Evolutionary conservation across 805 yeast species (phyloP).

Genomic region (Cyberlindnera mississippiensis): DNA sequence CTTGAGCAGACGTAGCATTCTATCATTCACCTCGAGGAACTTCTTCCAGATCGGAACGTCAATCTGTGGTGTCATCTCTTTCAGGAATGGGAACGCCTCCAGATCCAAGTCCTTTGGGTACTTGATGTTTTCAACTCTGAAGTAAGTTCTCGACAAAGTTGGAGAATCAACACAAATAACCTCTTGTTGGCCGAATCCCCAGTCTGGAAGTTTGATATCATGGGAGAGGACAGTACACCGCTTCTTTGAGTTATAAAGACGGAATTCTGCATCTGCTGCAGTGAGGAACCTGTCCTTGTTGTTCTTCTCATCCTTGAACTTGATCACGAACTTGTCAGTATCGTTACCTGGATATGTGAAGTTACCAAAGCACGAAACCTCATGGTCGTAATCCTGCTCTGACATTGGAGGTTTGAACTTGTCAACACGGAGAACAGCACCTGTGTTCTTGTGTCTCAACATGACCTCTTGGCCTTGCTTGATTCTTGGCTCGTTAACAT

Average conservation of each 20-base stretch:
- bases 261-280: slow-evolving; percentile 60
- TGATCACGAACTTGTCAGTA: slow-evolving; percentile 67
- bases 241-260: slow-evolving; percentile 60
- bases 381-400: slow-evolving; percentile 86
- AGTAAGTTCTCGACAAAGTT: slow-evolving; percentile 58
- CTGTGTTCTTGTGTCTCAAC: slow-evolving; percentile 67
- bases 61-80: slow-evolving; percentile 5
- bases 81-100: slow-evolving; percentile 11
- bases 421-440: slow-evolving; percentile 67
- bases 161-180: slow-evolving; percentile 82
- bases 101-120: slow-evolving; percentile 26
- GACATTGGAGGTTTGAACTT: slow-evolving; percentile 76
- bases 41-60: slow-evolving; percentile 15
- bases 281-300: slow-evolving; percentile 29
- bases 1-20: slow-evolving; percentile 18
- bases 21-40: slow-evolving; percentile 20
- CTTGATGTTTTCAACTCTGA: slow-evolving; percentile 66
- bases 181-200: slow-evolving; percentile 86
- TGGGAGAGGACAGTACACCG: slow-evolving; percentile 76
- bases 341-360: slow-evolving; percentile 58
- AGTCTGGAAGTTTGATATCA: slow-evolving; percentile 65
- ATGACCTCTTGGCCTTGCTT: slow-evolving; percentile 43
- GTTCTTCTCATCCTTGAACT: slow-evolving; percentile 34
- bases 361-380: slow-evolving; percentile 72
- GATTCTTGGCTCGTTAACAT: slow-evolving; percentile 31